Evolutionary conservation across 805 yeast genomes (phyloP).

Genomic region (Pichia nanzhaoensis): DNA sequence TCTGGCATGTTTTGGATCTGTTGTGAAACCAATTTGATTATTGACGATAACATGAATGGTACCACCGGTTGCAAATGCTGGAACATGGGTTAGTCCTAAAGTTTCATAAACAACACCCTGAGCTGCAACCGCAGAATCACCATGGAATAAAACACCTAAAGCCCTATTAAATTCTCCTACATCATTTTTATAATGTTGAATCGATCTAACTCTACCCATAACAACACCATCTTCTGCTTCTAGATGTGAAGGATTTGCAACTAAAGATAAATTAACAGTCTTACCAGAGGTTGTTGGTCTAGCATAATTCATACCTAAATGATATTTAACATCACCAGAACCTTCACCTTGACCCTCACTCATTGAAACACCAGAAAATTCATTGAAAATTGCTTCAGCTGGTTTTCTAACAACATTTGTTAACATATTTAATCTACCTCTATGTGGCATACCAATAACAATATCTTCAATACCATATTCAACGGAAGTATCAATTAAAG

Average conservation of each 20-base stretch:
- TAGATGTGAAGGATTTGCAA: constrained; percentile 98
- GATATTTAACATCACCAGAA: constrained; percentile 98
- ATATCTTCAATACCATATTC: constrained; percentile 91
- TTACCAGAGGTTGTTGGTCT: constrained; percentile 99
- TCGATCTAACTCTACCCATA: constrained; percentile 94
- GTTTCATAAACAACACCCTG: constrained; percentile 99
- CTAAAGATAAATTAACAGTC: constrained; percentile 88
- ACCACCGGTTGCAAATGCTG: constrained; percentile 98
- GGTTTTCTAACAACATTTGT: constrained; percentile 98
- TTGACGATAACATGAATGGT: constrained; percentile 92
- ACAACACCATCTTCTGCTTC: constrained; percentile 99
- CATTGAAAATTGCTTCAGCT: constrained; percentile 94
- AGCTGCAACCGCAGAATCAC: constrained; percentile 98
- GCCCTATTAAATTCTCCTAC: constrained; percentile 80
- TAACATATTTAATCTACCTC: constrained; percentile 97
- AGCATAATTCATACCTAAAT: constrained; percentile 97
- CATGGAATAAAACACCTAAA: constrained; percentile 87
- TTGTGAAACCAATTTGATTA: constrained; percentile 99
- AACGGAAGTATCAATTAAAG: constrained; percentile 88
- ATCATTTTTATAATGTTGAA: constrained; percentile 86
- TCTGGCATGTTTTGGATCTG: constrained; percentile 96
- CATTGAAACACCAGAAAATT: constrained; percentile 79
- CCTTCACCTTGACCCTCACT: constrained; percentile 96
- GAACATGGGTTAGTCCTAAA: constrained; percentile 86
- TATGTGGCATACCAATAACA: constrained; percentile 98